These are phyloP conservation scores for Trichocladium uniseriatum DNA, from an alignment of 495 filamentous ascomycete genomes.

Conservation along the genomic window DNA sequence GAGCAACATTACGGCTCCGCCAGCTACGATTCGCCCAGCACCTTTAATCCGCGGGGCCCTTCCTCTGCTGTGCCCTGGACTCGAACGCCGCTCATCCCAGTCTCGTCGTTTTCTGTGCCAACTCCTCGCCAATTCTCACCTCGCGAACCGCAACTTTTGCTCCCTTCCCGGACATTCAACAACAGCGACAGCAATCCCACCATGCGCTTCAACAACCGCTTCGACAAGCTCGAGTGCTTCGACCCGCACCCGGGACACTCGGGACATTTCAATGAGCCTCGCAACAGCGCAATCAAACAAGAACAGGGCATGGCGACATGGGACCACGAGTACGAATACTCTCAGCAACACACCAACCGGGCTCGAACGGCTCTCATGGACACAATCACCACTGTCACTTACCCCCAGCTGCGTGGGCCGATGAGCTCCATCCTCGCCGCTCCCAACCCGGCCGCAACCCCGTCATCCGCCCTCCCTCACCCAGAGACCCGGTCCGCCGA, in stretches of 20 bases:
- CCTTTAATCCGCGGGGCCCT: background rate
- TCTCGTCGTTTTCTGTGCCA: background rate
- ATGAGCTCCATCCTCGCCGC: too few relatives aligned
- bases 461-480: too few relatives aligned
- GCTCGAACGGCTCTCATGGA: too few relatives aligned
- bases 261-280: too few relatives aligned
- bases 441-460: too few relatives aligned
- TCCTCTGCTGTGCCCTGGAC: background rate
- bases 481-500: too few relatives aligned
- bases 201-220: background rate
- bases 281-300: background rate
- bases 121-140: background rate
- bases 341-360: background rate
- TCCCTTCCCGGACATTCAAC: background rate
- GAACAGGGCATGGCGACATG: too few relatives aligned
- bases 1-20: background rate
- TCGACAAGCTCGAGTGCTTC: background rate
- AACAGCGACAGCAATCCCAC: background rate
- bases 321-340: background rate
- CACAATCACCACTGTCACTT: too few relatives aligned
- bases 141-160: background rate
- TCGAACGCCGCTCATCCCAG: background rate
- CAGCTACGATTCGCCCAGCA: background rate
- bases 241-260: too few relatives aligned
- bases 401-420: too few relatives aligned